Conservation (phyloP, 306 rosid species). For the Cucumis sativus region DNA sequence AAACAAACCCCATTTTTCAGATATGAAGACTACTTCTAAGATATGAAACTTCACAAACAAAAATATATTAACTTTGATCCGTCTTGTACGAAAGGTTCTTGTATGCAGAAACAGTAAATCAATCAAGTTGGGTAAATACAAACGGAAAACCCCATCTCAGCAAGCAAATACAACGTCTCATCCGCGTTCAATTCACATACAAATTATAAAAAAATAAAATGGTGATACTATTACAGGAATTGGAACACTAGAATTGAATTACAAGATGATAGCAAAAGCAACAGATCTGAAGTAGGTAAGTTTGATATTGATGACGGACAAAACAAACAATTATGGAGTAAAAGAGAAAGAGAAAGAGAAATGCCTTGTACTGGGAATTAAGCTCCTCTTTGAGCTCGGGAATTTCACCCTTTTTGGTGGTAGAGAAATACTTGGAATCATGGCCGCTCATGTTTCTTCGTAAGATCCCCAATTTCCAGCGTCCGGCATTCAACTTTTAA, state of each 20-base stretch:
- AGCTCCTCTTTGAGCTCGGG: conserved; percentile 99
- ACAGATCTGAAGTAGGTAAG: conserved; percentile 20
- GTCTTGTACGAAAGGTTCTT: conserved; percentile 11
- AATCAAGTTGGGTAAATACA: not conserved
- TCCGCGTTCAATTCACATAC: not conserved
- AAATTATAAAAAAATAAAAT: not conserved
- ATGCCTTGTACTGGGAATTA: conserved; percentile 97
- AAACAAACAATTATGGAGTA: not conserved
- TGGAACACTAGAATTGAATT: not conserved
- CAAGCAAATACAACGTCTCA: not conserved
- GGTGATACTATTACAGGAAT: not conserved
- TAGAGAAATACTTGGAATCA: conserved; percentile 98
- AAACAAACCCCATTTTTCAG: not conserved
- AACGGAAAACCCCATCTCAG: not conserved
- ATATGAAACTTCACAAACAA: not conserved
- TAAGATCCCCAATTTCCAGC: conserved; percentile 7
- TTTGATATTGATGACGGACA: conserved; percentile 18
- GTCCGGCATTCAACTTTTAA: too few relatives aligned
- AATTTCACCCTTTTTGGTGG: conserved; percentile 99
- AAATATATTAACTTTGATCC: not conserved
- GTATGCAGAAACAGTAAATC: not conserved
- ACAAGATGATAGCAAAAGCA: not conserved
- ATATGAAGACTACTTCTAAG: not conserved
- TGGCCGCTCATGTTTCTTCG: conserved; percentile 68
- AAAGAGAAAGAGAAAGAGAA: not conserved